phyloP scores from a whole-genome alignment of 2,329 filamentous ascomycete genomes.

The Tolypocladium guangdongense region DNA sequence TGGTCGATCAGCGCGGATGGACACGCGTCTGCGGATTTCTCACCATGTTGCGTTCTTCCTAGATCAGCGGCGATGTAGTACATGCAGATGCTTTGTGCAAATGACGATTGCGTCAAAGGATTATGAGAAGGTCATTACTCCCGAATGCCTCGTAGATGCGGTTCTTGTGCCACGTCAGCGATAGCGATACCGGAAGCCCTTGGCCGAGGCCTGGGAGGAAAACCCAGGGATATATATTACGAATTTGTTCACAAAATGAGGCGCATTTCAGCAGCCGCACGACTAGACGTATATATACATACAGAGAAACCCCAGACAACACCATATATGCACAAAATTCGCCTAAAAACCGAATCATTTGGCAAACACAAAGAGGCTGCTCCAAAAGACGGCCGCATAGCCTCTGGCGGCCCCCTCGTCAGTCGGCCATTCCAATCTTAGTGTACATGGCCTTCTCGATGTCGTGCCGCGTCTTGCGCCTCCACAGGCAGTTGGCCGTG shows the following conservation, averaged over 20 bases:
- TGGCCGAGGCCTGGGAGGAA: too few species aligned
- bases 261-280: background rate
- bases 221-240: too few species aligned
- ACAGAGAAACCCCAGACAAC: background rate
- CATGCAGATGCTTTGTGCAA: background rate
- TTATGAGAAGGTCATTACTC: too few species aligned
- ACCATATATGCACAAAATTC: background rate
- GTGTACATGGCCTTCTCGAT: background rate
- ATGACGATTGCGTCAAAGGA: background rate
- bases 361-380: too few species aligned
- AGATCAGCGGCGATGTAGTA: too few species aligned
- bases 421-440: constrained; percentile 17
- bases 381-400: too few species aligned
- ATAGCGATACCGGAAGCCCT: too few species aligned
- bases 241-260: background rate
- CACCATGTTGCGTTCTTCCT: too few species aligned
- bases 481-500: constrained; percentile 6
- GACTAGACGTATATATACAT: background rate
- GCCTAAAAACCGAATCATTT: background rate
- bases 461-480: background rate
- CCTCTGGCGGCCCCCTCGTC: background rate
- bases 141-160: too few species aligned
- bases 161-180: too few species aligned
- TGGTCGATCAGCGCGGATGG: background rate
- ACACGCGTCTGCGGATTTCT: too few species aligned